Base-by-base conservation (phyloP, 176 grass and related monocot genomes). In the Carex littledalei region DNA sequence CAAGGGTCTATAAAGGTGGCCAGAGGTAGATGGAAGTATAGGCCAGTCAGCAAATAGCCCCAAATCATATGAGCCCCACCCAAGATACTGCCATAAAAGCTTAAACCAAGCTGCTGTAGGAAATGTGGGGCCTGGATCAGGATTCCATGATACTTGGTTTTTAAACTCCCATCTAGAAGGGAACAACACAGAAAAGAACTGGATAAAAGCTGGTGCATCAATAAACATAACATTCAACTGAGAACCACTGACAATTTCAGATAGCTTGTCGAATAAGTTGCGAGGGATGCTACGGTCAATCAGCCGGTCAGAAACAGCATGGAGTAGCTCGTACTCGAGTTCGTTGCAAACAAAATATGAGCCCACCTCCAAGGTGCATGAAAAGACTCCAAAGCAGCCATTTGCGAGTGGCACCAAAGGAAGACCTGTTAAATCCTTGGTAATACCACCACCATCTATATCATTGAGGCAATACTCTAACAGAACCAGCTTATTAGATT, bases 71-170 rank as follows among this genome's bases (percentile, higher is more conserved):
- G 89, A 90, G 41, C 14, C 50, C 81, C 89, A 70, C 21, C 67
- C 75, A 82, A 98, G 88, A 90, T 91, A 98, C 75, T 86, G 86
- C 95, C 95, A 98, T 79, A 98, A 98, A 90, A 93, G 91, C 87
- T 89, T 89, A 86, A 94, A 98, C 95, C 95, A 98, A 74, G 68
- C 82, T 83, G 80, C 84, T 29, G 86, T 88, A 61, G 92, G 95
- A 80, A 85, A 88, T 84, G 91, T 78, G 26, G 62, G 80, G 58
- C 63, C 89, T 18, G 75, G 78, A 70, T 85, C 86, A 35, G 92
- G 89, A 87, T 94, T 88, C 95, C 95, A 98, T 6, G 79, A 73
- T 71, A 98, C 91, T 84, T 89, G 86, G 77, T 88, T 91, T 93
- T 72, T 88, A 82, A 63, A 76, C 84, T 98, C 92, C 95, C 95